Percentiles rank a stretch among this genome's conserved stretches.
phyloP scores from a whole-genome alignment of 176 grass and related monocot species.

The Tillandsia leiboldiana region DNA sequence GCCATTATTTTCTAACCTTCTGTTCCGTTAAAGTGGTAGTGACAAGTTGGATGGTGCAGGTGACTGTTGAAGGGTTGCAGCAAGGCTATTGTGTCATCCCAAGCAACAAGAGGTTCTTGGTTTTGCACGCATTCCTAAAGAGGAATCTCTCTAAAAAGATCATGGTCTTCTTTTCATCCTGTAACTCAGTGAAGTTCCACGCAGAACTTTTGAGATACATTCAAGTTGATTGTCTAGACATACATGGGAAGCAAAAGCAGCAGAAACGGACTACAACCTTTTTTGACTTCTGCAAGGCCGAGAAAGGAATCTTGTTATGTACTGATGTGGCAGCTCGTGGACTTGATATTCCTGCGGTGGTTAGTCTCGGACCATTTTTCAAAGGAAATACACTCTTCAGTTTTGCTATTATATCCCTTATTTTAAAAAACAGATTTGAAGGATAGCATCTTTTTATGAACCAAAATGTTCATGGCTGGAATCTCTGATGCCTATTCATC shows the following conservation, averaged over 20 bases:
- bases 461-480: too few species aligned
- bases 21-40: neutral
- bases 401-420: too few species aligned
- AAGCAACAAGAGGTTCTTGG: conserved; percentile 66
- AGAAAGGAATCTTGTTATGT: conserved; percentile 82
- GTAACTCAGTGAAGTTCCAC: conserved; percentile 92
- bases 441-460: too few species aligned
- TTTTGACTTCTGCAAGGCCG: conserved; percentile 86
- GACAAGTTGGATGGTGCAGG: conserved; percentile 36
- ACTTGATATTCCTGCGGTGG: conserved; percentile 96
- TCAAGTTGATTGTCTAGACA: conserved; percentile 73
- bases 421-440: too few species aligned
- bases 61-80: conserved; percentile 87
- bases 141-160: conserved; percentile 76
- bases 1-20: neutral
- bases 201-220: conserved; percentile 75
- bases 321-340: conserved; percentile 94
- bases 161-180: conserved; percentile 99
- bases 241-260: conserved; percentile 97
- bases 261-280: conserved; percentile 90
- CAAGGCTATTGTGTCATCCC: conserved; percentile 90
- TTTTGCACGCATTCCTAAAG: conserved; percentile 93
- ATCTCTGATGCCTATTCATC: too few species aligned
- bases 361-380: conserved; percentile 16
- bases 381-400: too few species aligned